Base-by-base conservation (phyloP, 805 yeast genomes). In the Starmerella lactis-condensi region DNA sequence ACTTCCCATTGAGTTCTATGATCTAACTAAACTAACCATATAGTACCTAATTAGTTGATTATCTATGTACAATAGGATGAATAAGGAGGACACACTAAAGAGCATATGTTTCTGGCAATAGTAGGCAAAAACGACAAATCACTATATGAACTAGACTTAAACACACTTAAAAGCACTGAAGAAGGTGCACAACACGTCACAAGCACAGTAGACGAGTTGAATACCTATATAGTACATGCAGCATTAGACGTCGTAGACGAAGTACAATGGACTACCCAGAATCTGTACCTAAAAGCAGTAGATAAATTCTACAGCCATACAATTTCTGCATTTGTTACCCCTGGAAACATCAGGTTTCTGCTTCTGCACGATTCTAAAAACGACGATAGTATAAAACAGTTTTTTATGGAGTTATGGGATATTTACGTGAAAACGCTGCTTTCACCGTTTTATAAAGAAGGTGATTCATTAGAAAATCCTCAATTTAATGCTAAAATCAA, bases 221-320 rank as follows among this genome's bases (percentile, higher is more conserved):
- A 75, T 42, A 95, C 94, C 15, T 85, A 82, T 46, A 72, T 89
- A 18, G 65, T 83, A 22, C 92, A 89, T 48, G 68, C 94, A 1
- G 70, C 96, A 2, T 54, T 89, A 22, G 98, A 89, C 51, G 62
- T 89, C n/a, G 71, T 89, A 0, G 94, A 89, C 40, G 93, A 83
- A 44, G 54, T 70, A 2, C 95, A 82, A 48, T 82, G 93, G 85
- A 65, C 68, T 29, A 61, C 67, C 7, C 68, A 62, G 39, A 60
- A 64, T 26, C 60, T 75, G 39, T 74, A 76, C 46, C 56, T 82
- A 39, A 83, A 85, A 28, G 67, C 67, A 27, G 67, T 85, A 13
- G 98, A 89, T 54, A 70, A 73, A 22, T 85, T 81, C 52, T 79
- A 83, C 51, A 91, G 89, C 4, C 69, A 72, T 41, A 58, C 64